phyloP scores from a whole-genome alignment of 805 yeast genomes.

The Yamadazyma olivae region DNA sequence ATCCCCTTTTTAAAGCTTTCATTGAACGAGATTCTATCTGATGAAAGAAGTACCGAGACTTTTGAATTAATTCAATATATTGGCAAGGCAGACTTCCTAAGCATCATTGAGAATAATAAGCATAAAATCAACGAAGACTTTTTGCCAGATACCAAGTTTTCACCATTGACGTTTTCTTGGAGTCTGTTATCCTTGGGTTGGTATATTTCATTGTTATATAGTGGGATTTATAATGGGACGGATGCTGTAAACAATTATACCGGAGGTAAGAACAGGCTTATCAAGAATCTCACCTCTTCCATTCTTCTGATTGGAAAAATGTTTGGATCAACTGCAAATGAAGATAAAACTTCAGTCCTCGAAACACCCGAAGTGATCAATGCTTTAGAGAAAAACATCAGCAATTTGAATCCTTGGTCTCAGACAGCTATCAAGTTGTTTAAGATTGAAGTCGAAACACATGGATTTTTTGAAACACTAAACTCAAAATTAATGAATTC shows the following conservation, averaged over 20 bases:
- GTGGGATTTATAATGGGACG: slow-evolving; percentile 41
- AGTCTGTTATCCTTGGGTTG: slow-evolving; percentile 63
- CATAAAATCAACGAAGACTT: slow-evolving; percentile 40
- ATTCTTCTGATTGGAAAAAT: slow-evolving; percentile 36
- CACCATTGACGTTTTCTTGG: slow-evolving; percentile 59
- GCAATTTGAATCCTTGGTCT: slow-evolving; percentile 50
- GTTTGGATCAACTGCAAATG: slow-evolving; percentile 12
- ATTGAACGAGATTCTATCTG: slow-evolving; percentile 24
- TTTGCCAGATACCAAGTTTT: slow-evolving; percentile 37
- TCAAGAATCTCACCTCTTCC: slow-evolving; percentile 35
- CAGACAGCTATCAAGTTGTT: slow-evolving; percentile 50
- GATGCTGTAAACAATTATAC: slow-evolving; percentile 18
- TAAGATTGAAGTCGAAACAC: slow-evolving; percentile 27
- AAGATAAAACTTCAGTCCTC: slow-evolving; percentile 5
- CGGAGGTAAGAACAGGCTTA: slow-evolving; percentile 30
- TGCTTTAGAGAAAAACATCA: slow-evolving; percentile 26
- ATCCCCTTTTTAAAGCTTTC: slow-evolving; percentile 33
- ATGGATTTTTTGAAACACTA: slow-evolving; percentile 19
- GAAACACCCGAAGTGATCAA: slow-evolving; percentile 14
- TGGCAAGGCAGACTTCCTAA: slow-evolving; percentile 31
- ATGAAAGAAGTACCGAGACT: slow-evolving; percentile 18
- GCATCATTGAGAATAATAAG: slow-evolving; percentile 17
- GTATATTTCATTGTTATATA: slow-evolving; percentile 69
- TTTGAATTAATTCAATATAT: slow-evolving; percentile 38
- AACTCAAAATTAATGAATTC: slow-evolving; percentile 12